phyloP scores from a whole-genome alignment of 495 filamentous ascomycete species.

The Ramalina peruviana region DNA sequence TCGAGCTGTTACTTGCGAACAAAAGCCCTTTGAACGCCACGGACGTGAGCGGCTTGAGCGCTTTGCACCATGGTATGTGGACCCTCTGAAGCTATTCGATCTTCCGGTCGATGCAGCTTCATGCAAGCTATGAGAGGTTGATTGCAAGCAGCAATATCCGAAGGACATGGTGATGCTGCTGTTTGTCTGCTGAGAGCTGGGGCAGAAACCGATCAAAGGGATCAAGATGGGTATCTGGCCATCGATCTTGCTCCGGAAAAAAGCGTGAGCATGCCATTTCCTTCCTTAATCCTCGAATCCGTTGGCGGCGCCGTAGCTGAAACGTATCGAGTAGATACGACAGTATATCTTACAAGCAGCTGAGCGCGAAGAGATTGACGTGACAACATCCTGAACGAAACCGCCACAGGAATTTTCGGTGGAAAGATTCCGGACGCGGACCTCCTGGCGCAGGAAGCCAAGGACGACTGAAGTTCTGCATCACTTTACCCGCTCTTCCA shows the following conservation, averaged over 20 bases:
- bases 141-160: slow-evolving; percentile 43
- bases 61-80: slow-evolving; percentile 63
- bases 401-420: not conserved
- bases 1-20: slow-evolving; percentile 59
- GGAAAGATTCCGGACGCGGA: too few relatives aligned
- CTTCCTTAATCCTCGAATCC: not conserved
- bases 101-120: not conserved
- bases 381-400: slow-evolving; percentile 17
- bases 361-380: slow-evolving; percentile 75
- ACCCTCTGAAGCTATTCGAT: not conserved
- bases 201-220: slow-evolving; percentile 68
- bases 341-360: slow-evolving; percentile 68
- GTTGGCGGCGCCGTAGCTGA: not conserved
- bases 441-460: not conserved
- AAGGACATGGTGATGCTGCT: slow-evolving; percentile 87
- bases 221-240: slow-evolving; percentile 55
- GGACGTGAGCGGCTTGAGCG: slow-evolving; percentile 72
- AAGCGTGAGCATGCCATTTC: slow-evolving; percentile 34
- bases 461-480: not conserved
- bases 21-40: slow-evolving; percentile 74
- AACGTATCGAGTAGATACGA: slow-evolving; percentile 36
- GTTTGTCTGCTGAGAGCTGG: slow-evolving; percentile 69
- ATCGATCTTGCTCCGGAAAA: slow-evolving; percentile 76
- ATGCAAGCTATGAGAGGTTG: not conserved
- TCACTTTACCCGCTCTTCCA: slow-evolving; percentile 68